Evolutionary conservation across 495 filamentous ascomycete genomes (phyloP).

Genomic region (Penicillium steckii): DNA sequence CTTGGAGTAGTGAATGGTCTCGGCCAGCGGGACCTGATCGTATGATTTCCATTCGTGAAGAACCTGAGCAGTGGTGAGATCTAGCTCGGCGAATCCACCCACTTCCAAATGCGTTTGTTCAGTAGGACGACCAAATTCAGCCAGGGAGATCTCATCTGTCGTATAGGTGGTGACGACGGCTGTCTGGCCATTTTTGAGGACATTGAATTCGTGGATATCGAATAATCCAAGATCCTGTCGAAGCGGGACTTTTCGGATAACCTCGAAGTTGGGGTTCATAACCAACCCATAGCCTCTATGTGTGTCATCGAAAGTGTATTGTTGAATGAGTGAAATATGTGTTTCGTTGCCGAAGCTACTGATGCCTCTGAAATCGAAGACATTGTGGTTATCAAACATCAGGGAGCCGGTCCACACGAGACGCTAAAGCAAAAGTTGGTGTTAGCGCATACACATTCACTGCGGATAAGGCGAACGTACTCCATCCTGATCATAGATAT

Average conservation of each 20-base stretch:
- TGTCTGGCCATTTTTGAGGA: constrained; percentile 33
- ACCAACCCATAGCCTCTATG: constrained; percentile 33
- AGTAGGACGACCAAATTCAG: constrained; percentile 30
- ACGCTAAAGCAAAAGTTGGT: constrained; percentile 19
- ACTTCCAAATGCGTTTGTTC: constrained; percentile 32
- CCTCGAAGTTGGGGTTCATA: constrained; percentile 27
- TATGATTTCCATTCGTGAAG: constrained; percentile 45
- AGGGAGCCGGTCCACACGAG: constrained; percentile 34
- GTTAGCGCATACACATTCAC: constrained; percentile 1
- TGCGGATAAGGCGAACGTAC: constrained; percentile 19
- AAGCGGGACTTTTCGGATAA: constrained; percentile 32
- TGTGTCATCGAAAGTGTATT: constrained; percentile 26
- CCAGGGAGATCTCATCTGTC: constrained; percentile 37
- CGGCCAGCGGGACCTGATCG: constrained; percentile 33
- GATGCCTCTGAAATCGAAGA: constrained; percentile 39
- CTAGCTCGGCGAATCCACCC: constrained; percentile 41
- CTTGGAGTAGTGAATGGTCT: constrained; percentile 23
- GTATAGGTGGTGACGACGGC: constrained; percentile 46
- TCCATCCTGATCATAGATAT: constrained; percentile 39
- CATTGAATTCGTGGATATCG: constrained; percentile 48
- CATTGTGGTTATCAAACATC: constrained; percentile 31
- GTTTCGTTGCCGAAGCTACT: constrained; percentile 27
- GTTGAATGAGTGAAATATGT: constrained; percentile 44
- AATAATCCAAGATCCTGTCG: constrained; percentile 31
- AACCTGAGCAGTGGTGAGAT: constrained; percentile 38